Evolutionary conservation across 805 yeast species (phyloP).

Genomic region (Peterozyma toletana): DNA sequence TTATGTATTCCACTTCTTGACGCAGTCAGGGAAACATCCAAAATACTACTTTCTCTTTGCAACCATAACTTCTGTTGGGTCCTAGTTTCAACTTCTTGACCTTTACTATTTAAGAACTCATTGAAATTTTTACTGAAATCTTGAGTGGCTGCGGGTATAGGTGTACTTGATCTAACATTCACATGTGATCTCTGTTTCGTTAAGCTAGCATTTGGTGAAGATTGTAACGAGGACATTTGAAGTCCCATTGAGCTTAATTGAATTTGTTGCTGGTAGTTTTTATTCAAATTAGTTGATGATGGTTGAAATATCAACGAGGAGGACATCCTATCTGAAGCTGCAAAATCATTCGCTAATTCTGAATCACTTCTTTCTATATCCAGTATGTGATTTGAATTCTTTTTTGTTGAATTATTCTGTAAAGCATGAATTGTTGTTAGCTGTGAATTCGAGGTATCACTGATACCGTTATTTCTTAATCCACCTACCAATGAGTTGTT

Average conservation of each 20-base stretch:
- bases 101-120: slow-evolving; percentile 26
- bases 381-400: background rate
- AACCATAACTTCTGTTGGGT: slow-evolving; percentile 84
- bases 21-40: slow-evolving; percentile 38
- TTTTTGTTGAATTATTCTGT: slow-evolving; percentile 11
- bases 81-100: slow-evolving; percentile 47
- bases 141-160: background rate
- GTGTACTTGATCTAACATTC: background rate
- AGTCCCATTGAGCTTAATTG: background rate
- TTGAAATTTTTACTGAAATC: slow-evolving; percentile 26
- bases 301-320: slow-evolving; percentile 13
- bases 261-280: slow-evolving; percentile 4
- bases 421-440: slow-evolving; percentile 5
- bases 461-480: slow-evolving; percentile 6
- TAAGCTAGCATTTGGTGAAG: slow-evolving; percentile 5
- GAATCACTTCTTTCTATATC: background rate
- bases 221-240: background rate
- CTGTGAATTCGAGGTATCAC: background rate
- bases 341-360: background rate
- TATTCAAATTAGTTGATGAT: slow-evolving; percentile 10
- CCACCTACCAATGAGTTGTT: slow-evolving; percentile 9
- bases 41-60: slow-evolving; percentile 66
- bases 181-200: slow-evolving; percentile 6
- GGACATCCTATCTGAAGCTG: background rate
- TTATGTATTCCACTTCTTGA: slow-evolving; percentile 15